Evolutionary conservation across 306 rosid species (phyloP).

Genomic region (Pyrus betulifolia): DNA sequence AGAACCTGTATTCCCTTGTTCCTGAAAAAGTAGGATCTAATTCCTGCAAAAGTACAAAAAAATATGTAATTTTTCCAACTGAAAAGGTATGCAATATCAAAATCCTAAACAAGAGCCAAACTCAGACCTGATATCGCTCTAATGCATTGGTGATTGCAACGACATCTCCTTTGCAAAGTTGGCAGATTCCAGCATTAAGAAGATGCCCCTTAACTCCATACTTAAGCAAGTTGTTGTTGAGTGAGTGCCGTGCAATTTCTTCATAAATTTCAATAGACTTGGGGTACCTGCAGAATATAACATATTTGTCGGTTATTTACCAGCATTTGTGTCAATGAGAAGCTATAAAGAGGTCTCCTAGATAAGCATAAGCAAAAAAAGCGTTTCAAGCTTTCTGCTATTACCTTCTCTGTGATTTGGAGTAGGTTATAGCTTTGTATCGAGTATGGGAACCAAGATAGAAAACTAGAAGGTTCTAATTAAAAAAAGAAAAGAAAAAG

Average conservation of each 20-base stretch:
- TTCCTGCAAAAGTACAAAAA: slow-evolving; percentile 53
- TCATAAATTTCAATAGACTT: slow-evolving; percentile 78
- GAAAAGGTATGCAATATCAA: slow-evolving; percentile 1
- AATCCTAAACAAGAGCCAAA: slow-evolving; percentile 22
- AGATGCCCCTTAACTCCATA: slow-evolving; percentile 97
- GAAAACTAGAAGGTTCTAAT: not conserved
- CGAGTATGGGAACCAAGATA: not conserved
- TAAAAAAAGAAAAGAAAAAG: not conserved
- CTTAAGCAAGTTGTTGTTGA: slow-evolving; percentile 77
- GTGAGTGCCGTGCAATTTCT: slow-evolving; percentile 81
- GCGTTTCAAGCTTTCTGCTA: not conserved
- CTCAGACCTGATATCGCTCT: slow-evolving; percentile 69
- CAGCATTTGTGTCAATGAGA: not conserved
- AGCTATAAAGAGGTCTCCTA: not conserved
- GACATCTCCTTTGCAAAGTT: slow-evolving; percentile 81
- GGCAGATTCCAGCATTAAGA: slow-evolving; percentile 95
- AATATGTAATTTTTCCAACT: slow-evolving; percentile 5
- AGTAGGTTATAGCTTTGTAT: not conserved
- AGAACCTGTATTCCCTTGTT: slow-evolving; percentile 74
- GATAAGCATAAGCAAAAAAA: not conserved
- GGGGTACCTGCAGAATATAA: slow-evolving; percentile 51
- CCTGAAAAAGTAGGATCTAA: slow-evolving; percentile 90
- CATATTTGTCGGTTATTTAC: not conserved
- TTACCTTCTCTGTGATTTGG: not conserved
- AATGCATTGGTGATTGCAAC: slow-evolving; percentile 81